Evolutionary conservation across 345 rosid species (phyloP).

Genomic region (Eucalyptus melliodora): DNA sequence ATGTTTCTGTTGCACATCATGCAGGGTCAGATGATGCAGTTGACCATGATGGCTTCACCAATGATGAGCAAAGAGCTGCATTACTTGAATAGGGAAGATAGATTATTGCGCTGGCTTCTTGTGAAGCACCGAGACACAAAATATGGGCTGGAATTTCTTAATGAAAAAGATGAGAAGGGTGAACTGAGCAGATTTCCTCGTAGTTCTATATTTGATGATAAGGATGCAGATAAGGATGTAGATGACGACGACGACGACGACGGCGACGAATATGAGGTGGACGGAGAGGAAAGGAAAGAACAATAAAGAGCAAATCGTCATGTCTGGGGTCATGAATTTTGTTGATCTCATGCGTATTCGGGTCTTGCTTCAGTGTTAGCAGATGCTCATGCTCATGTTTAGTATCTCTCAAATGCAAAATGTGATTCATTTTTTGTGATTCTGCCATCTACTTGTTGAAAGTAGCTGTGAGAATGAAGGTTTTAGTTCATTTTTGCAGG

Average conservation of each 20-base stretch:
- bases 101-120: constrained; percentile 78
- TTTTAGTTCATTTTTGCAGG: neutral
- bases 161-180: neutral
- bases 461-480: neutral
- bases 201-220: constrained; percentile 1
- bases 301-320: neutral
- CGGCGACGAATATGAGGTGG: neutral
- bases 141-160: constrained; percentile 14
- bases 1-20: neutral
- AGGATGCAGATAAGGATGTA: neutral
- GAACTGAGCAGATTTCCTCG: constrained; percentile 5
- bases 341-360: neutral
- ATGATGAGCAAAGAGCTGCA: constrained; percentile 89
- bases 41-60: constrained; percentile 2
- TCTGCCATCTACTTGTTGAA: neutral
- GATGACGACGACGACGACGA: neutral
- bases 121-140: constrained; percentile 60
- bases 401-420: neutral
- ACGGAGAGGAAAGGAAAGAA: neutral
- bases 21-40: neutral
- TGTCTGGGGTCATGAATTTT: neutral
- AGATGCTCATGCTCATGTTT: neutral
- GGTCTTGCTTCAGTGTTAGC: neutral
- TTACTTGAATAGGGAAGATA: constrained; percentile 92
- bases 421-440: neutral